phyloP scores from a whole-genome alignment of 2,329 filamentous ascomycete genomes.

The Alternaria ventricosa region DNA sequence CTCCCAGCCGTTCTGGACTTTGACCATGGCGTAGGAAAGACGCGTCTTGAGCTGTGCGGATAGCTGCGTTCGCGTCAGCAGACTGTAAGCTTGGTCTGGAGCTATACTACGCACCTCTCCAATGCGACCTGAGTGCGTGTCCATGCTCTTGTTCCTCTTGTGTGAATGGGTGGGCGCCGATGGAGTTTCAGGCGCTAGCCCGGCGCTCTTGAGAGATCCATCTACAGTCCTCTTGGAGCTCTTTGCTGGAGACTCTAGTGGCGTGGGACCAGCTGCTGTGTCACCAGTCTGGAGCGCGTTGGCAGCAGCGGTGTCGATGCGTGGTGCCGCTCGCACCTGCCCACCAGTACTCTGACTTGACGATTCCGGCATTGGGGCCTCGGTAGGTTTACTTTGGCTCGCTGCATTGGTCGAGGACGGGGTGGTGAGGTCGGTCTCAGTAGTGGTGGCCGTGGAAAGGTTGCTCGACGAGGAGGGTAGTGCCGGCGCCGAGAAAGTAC shows the following conservation, averaged over 20 bases:
- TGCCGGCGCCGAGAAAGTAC: slow-evolving; percentile 41
- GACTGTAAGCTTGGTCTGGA: slow-evolving; percentile 11
- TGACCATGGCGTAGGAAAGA: slow-evolving; percentile 91
- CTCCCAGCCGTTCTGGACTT: slow-evolving; percentile 88
- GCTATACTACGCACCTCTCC: slow-evolving; percentile 69
- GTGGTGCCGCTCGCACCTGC: slow-evolving; percentile 24
- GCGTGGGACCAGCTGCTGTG: slow-evolving; percentile 50
- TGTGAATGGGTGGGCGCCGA: slow-evolving; percentile 56
- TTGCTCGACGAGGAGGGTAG: slow-evolving; percentile 44
- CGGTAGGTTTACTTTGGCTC: slow-evolving; percentile 54
- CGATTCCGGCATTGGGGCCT: slow-evolving; percentile 39
- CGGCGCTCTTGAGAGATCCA: slow-evolving; percentile 66
- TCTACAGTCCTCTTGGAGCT: slow-evolving; percentile 78
- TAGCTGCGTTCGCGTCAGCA: slow-evolving; percentile 59
- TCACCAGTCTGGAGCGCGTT: slow-evolving; percentile 37
- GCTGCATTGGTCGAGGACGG: slow-evolving; percentile 35
- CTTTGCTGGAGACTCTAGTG: slow-evolving; percentile 48
- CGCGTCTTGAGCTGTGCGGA: slow-evolving; percentile 82
- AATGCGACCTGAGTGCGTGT: slow-evolving; percentile 72
- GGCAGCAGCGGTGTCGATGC: slow-evolving; percentile 32
- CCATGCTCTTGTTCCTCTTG: slow-evolving; percentile 74
- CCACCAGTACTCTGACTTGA: slow-evolving; percentile 60
- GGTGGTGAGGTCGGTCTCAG: slow-evolving; percentile 21
- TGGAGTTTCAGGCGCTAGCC: slow-evolving; percentile 18
- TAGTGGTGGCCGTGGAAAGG: slow-evolving; percentile 33